A percentile compares a stretch with the other conserved stretches of the same genome.
Conservation (phyloP, 495 filamentous ascomycete species). For the Penicillium lagena region DNA sequence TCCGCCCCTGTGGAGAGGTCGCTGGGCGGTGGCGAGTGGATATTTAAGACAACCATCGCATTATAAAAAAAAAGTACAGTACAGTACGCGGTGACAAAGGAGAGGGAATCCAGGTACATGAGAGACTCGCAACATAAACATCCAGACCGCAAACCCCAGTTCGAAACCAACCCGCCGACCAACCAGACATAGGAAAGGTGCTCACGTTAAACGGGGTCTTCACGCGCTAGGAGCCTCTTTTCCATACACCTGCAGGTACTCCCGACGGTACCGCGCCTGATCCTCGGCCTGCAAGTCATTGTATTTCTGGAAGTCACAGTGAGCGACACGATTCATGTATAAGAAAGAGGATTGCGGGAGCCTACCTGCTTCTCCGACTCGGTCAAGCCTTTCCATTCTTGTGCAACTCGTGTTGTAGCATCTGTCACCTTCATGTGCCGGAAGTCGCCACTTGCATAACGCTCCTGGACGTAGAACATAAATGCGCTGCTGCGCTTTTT, state of each 20-base stretch:
- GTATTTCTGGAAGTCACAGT: slow-evolving; percentile 19
- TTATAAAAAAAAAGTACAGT: background rate
- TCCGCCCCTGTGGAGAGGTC: slow-evolving; percentile 7
- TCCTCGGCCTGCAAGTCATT: slow-evolving; percentile 10
- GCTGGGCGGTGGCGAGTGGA: background rate
- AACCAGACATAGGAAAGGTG: too few species aligned
- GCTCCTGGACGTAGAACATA: slow-evolving; percentile 39
- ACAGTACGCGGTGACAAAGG: slow-evolving; percentile 14
- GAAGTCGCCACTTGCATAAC: slow-evolving; percentile 41
- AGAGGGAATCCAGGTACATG: slow-evolving; percentile 10
- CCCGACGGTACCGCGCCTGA: slow-evolving; percentile 23
- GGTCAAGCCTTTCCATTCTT: slow-evolving; percentile 52
- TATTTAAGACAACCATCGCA: background rate
- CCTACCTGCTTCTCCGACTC: slow-evolving; percentile 50
- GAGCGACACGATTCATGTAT: background rate
- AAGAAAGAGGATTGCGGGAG: background rate
- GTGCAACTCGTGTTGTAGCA: slow-evolving; percentile 14
- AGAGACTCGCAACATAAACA: slow-evolving; percentile 4
- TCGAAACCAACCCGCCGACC: background rate
- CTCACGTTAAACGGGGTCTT: too few species aligned
- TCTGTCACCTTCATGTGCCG: slow-evolving; percentile 24
- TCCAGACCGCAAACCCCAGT: background rate
- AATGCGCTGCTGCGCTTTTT: slow-evolving; percentile 38
- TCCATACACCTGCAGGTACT: slow-evolving; percentile 30
- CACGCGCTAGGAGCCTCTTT: slow-evolving; percentile 1